These are phyloP conservation scores for Ambrosiella cleistominuta DNA, from an alignment of 2,329 filamentous ascomycete genomes.

Conservation along the genomic window DNA sequence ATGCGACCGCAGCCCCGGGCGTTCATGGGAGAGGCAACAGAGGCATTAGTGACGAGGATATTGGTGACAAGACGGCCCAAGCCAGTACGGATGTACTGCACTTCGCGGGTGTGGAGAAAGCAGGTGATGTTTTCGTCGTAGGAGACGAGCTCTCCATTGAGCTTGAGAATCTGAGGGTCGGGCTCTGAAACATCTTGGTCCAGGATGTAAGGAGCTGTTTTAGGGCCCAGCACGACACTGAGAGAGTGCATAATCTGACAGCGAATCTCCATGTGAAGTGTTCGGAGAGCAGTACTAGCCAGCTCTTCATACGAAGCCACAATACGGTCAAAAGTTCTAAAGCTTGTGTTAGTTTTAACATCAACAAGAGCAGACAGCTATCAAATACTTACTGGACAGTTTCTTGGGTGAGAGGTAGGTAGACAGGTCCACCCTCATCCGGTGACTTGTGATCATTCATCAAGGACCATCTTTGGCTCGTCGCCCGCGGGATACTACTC, in stretches of 20 bases:
- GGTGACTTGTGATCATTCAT: constrained; percentile 41
- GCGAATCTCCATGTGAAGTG: constrained; percentile 74
- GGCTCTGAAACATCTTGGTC: constrained; percentile 61
- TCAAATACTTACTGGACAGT: constrained; percentile 50
- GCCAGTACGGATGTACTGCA: constrained; percentile 57
- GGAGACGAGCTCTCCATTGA: constrained; percentile 69
- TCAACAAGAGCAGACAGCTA: neutral
- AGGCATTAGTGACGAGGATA: constrained; percentile 56
- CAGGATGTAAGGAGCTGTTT: constrained; percentile 42
- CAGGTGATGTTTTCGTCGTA: constrained; percentile 69
- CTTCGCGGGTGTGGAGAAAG: constrained; percentile 55
- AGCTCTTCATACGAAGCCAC: constrained; percentile 69
- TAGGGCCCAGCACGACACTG: constrained; percentile 40
- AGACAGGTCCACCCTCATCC: constrained; percentile 50
- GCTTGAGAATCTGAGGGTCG: constrained; percentile 59
- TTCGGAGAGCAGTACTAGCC: constrained; percentile 60
- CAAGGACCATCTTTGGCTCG: constrained; percentile 68
- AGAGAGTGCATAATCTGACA: constrained; percentile 74
- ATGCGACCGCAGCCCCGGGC: constrained; percentile 66
- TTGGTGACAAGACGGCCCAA: constrained; percentile 63
- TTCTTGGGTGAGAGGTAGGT: constrained; percentile 74
- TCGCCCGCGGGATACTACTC: constrained; percentile 33
- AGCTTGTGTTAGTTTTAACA: constrained; percentile 15
- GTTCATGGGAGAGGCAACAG: constrained; percentile 68
- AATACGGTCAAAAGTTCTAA: constrained; percentile 69